phyloP scores from a whole-genome alignment of 768 basidiomycete genomes.

The Mycena olivaceomarginata region DNA sequence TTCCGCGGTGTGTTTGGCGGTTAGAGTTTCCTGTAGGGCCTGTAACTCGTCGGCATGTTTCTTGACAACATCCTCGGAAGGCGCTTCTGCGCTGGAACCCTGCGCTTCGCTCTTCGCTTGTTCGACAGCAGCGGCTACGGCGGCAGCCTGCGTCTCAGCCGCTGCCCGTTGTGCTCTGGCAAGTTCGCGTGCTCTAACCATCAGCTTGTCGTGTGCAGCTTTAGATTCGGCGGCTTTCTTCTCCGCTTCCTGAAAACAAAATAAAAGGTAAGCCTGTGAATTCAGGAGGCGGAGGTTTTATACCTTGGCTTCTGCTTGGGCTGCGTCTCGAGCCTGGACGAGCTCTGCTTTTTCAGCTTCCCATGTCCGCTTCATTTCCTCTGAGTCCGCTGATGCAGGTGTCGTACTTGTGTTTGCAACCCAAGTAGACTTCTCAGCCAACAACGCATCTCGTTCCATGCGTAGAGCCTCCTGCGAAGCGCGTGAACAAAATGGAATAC shows the following conservation, averaged over 20 bases:
- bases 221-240: slow-evolving; percentile 64
- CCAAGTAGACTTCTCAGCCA: slow-evolving; percentile 75
- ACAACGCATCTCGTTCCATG: slow-evolving; percentile 77
- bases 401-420: slow-evolving; percentile 53
- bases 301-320: slow-evolving; percentile 76
- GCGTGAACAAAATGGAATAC: slow-evolving; percentile 6
- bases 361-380: slow-evolving; percentile 63
- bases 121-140: slow-evolving; percentile 75
- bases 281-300: neutral
- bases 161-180: slow-evolving; percentile 65
- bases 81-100: slow-evolving; percentile 37
- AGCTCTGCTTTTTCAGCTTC: slow-evolving; percentile 79
- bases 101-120: slow-evolving; percentile 70
- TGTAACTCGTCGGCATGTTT: slow-evolving; percentile 78
- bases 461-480: slow-evolving; percentile 67
- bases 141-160: slow-evolving; percentile 67
- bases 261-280: slow-evolving; percentile 16
- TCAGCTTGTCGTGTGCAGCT: slow-evolving; percentile 77
- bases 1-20: slow-evolving; percentile 70
- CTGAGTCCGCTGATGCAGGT: slow-evolving; percentile 48
- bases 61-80: slow-evolving; percentile 65
- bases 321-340: slow-evolving; percentile 75
- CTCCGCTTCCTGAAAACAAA: slow-evolving; percentile 58
- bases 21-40: slow-evolving; percentile 71
- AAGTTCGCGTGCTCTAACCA: slow-evolving; percentile 70